Base-by-base conservation (phyloP, 2,329 filamentous ascomycete species). In the Colletotrichum magnum region DNA sequence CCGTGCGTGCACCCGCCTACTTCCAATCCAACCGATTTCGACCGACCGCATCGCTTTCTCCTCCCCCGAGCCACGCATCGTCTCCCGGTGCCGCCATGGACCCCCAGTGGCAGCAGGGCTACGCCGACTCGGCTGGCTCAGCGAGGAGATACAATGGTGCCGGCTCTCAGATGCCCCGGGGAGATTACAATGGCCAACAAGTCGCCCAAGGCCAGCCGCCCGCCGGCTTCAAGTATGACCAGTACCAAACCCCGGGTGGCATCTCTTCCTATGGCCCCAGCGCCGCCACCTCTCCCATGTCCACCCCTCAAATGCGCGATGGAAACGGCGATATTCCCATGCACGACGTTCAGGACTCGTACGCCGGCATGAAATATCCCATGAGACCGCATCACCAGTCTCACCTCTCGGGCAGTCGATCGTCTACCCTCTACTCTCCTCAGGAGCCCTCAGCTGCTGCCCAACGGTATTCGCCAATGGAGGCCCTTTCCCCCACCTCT, bases 381-480 rank as follows among this genome's bases (percentile, higher is more conserved):
- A 90, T 94, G 82, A 90, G 93, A 74, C 90, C 93, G 51, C 90
- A 90, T 79, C 92, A 94, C 78, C 91, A 94, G 78, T 90, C 94
- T 76, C 90, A 95, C 74, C 85, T 89, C 69, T 89, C 88, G 32
- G 81, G 81, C 64, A 76, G 80, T 69, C 80, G 83, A 70, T 73
- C 83, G 50, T 74, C 90, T 69, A 94, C 89, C 71, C 89, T 94
- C 74, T 92, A 95, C 79, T 93, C 92, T 54, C 84, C 91, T 58
- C 90, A 91, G 73, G 91, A 95, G 77, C 90, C 93, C 68, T 96
- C 94, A 51, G 87, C 93, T 58, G 94, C 94, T 66, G 93, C 94
- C 69, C 93, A 97, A 79, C 90, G 95, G 78, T 98, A 98, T 82
- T 98, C 95, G 54, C 96, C 95, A 72, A 98, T 98, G 95, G 95